Percentiles rank a stretch among this genome's conserved stretches.
Conservation (phyloP, 805 yeast species). For the Yamadazyma takamatsuzukensis region DNA sequence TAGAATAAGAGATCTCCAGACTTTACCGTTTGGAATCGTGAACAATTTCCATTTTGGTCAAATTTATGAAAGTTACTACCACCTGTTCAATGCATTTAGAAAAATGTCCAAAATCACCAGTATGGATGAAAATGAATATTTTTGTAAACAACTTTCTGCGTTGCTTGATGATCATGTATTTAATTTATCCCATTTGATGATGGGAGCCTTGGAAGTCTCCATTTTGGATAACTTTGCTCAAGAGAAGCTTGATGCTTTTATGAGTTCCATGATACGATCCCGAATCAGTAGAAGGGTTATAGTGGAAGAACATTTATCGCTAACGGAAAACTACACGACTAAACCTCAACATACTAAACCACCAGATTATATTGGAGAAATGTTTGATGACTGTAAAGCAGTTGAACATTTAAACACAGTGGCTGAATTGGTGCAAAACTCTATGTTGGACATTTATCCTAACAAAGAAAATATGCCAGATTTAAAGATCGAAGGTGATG, state of each 20-base stretch:
- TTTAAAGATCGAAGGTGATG: conserved; percentile 69
- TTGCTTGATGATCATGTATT: conserved; percentile 76
- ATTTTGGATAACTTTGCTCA: conserved; percentile 58
- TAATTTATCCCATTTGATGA: conserved; percentile 82
- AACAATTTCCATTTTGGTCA: conserved; percentile 82
- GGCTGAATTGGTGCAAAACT: conserved; percentile 45
- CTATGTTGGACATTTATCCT: conserved; percentile 53
- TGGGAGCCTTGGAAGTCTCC: conserved; percentile 87
- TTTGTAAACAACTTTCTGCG: conserved; percentile 59
- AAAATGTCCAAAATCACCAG: conserved; percentile 64
- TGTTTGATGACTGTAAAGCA: conserved; percentile 76
- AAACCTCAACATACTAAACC: conserved; percentile 49
- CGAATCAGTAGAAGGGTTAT: conserved; percentile 87
- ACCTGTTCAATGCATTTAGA: conserved; percentile 82
- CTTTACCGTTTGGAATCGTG: conserved; percentile 76
- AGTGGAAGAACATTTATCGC: conserved; percentile 84
- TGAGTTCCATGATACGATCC: conserved; percentile 76
- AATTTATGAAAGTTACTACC: conserved; percentile 85
- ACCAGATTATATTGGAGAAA: conserved; percentile 66
- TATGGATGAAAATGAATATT: conserved; percentile 69
- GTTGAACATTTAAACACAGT: conserved; percentile 60
- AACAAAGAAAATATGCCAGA: conserved; percentile 61
- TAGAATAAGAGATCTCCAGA: conserved; percentile 74
- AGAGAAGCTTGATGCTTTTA: conserved; percentile 61
- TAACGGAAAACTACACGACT: conserved; percentile 58